Conservation (phyloP, 2,329 filamentous ascomycete species). For the Uncinocarpus reesii region DNA sequence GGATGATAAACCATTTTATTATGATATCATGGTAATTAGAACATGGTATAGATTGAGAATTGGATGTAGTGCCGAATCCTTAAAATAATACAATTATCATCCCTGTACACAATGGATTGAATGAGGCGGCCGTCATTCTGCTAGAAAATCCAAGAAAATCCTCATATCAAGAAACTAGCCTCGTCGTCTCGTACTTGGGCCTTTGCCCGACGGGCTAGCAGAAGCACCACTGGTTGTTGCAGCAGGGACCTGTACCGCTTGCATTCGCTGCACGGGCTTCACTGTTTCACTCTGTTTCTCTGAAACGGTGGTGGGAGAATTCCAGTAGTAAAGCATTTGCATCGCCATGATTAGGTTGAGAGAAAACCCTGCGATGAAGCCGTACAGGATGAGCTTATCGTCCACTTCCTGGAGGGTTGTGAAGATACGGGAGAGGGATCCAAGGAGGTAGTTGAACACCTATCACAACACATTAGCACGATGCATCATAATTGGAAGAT, state of each 20-base stretch:
- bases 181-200: constrained; percentile 47
- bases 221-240: constrained; percentile 35
- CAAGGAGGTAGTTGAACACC: constrained; percentile 97
- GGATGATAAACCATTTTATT: too few relatives aligned
- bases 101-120: too few relatives aligned
- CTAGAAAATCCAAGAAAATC: too few relatives aligned
- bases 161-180: too few relatives aligned
- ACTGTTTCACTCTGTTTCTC: constrained; percentile 29
- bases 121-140: constrained; percentile 10
- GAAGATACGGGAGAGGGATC: constrained; percentile 89
- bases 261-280: constrained; percentile 2
- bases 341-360: constrained; percentile 76
- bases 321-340: constrained; percentile 98
- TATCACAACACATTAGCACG: constrained; percentile 30
- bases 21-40: too few relatives aligned
- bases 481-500: constrained; percentile 6
- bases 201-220: constrained; percentile 36
- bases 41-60: too few relatives aligned
- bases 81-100: not conserved
- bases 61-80: too few relatives aligned
- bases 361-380: constrained; percentile 82
- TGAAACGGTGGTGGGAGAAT: constrained; percentile 37
- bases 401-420: constrained; percentile 96
- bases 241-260: constrained; percentile 21
- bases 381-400: constrained; percentile 90